These are phyloP conservation scores for Corymbia calophylla DNA, from an alignment of 441 rosid species.

Conservation along the genomic window DNA sequence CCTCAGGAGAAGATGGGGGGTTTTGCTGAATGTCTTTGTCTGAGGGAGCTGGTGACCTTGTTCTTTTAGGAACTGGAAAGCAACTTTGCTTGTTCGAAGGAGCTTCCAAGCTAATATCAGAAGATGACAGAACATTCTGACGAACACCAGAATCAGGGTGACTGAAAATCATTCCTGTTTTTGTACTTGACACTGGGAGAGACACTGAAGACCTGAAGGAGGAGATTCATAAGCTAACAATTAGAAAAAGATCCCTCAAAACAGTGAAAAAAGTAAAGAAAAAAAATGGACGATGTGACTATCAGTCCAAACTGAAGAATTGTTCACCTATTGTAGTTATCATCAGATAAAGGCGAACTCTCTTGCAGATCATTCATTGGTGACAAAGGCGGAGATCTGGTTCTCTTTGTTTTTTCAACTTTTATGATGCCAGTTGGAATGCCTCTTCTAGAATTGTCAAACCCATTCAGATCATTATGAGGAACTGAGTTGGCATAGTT, in stretches of 20 bases:
- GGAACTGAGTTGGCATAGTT: conserved; percentile 16
- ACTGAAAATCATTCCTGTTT: conserved; percentile 22
- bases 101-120: conserved; percentile 16
- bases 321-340: conserved; percentile 43
- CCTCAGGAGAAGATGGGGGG: conserved; percentile 32
- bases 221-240: conserved; percentile 7
- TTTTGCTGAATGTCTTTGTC: conserved; percentile 40
- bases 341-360: conserved; percentile 20
- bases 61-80: conserved; percentile 49
- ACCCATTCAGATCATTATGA: conserved; percentile 22
- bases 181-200: conserved; percentile 38
- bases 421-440: conserved; percentile 19
- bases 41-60: conserved; percentile 59
- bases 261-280: not conserved
- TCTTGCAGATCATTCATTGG: conserved; percentile 22
- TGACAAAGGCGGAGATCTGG: conserved; percentile 29
- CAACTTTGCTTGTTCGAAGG: conserved; percentile 18
- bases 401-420: conserved; percentile 34
- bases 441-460: conserved; percentile 19
- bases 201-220: conserved; percentile 40
- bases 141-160: not conserved
- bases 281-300: not conserved
- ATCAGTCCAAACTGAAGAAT: not conserved
- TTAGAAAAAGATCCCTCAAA: not conserved
- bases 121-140: not conserved